Evolutionary conservation across 2,329 filamentous ascomycete species (phyloP).

Genomic region (Fusarium sterilihyphosum): DNA sequence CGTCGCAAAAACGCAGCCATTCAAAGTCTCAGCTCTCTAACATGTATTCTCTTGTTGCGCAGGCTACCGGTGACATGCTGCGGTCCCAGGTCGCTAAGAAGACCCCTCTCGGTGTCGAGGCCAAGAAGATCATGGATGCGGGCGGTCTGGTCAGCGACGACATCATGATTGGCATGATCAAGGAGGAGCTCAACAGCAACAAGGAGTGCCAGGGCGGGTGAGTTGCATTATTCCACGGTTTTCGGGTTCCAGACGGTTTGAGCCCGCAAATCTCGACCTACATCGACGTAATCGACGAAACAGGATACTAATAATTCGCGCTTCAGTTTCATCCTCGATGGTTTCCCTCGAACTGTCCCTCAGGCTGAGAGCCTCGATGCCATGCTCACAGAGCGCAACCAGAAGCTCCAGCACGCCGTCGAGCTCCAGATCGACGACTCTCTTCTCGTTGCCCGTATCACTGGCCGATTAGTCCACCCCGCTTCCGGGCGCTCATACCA

Average conservation of each 20-base stretch:
- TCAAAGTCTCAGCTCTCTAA: slow-evolving; percentile 20
- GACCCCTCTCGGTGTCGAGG: slow-evolving; percentile 91
- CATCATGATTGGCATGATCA: slow-evolving; percentile 99
- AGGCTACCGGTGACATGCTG: slow-evolving; percentile 99
- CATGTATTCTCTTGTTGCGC: slow-evolving; percentile 23
- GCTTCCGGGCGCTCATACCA: slow-evolving; percentile 97
- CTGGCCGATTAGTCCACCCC: slow-evolving; percentile 93
- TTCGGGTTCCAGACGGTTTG: neutral
- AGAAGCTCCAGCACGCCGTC: slow-evolving; percentile 92
- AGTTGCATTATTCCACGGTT: slow-evolving; percentile 43
- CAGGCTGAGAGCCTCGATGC: slow-evolving; percentile 94
- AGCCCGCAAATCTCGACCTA: slow-evolving; percentile 2
- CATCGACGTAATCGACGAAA: slow-evolving; percentile 15
- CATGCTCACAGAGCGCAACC: slow-evolving; percentile 82
- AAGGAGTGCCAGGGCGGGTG: slow-evolving; percentile 97
- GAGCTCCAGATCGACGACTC: slow-evolving; percentile 97
- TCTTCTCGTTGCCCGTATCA: slow-evolving; percentile 94
- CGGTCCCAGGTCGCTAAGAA: slow-evolving; percentile 98
- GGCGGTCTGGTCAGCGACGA: slow-evolving; percentile 98
- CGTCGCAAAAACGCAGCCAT: slow-evolving; percentile 4
- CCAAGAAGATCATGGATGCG: slow-evolving; percentile 99
- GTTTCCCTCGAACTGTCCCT: slow-evolving; percentile 95
- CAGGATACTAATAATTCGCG: slow-evolving; percentile 32
- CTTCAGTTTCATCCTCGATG: slow-evolving; percentile 94
- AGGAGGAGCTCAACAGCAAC: slow-evolving; percentile 94